Evolutionary conservation across 345 rosid genomes (phyloP).

Genomic region (Salix udensis): DNA sequence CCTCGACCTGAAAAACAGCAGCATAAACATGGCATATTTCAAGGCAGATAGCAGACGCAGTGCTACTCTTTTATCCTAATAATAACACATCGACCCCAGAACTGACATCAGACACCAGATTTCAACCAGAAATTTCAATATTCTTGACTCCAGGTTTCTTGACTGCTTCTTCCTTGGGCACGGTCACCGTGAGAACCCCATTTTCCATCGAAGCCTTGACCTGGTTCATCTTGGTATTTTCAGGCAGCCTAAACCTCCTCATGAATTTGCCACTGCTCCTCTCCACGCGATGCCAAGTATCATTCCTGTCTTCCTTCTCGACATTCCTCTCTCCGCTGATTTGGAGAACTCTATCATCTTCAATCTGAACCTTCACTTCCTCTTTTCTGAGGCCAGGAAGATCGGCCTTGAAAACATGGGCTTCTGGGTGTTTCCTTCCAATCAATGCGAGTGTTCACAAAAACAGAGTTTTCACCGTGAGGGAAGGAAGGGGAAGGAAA

Average conservation of each 20-base stretch:
- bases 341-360: conserved; percentile 15
- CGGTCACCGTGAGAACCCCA: conserved; percentile 18
- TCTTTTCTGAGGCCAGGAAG: conserved; percentile 12
- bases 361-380: conserved; percentile 18
- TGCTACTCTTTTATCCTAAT: background rate
- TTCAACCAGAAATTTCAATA: conserved; percentile 14
- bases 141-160: conserved; percentile 9
- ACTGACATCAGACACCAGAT: no score
- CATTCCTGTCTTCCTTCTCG: conserved; percentile 18
- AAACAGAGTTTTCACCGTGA: background rate
- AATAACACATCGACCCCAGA: background rate
- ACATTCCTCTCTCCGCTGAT: conserved; percentile 18
- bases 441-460: conserved; percentile 8
- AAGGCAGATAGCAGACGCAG: background rate
- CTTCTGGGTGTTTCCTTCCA: conserved; percentile 22
- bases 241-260: conserved; percentile 17
- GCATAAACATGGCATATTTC: no score
- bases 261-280: conserved; percentile 19
- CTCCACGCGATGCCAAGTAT: conserved; percentile 15
- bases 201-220: conserved; percentile 15
- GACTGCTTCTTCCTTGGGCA: conserved; percentile 1
- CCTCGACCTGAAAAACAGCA: no score
- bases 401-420: conserved; percentile 15
- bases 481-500: background rate
- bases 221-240: conserved; percentile 10